Conservation (phyloP, 768 basidiomycete genomes). For the Serendipita sp. region DNA sequence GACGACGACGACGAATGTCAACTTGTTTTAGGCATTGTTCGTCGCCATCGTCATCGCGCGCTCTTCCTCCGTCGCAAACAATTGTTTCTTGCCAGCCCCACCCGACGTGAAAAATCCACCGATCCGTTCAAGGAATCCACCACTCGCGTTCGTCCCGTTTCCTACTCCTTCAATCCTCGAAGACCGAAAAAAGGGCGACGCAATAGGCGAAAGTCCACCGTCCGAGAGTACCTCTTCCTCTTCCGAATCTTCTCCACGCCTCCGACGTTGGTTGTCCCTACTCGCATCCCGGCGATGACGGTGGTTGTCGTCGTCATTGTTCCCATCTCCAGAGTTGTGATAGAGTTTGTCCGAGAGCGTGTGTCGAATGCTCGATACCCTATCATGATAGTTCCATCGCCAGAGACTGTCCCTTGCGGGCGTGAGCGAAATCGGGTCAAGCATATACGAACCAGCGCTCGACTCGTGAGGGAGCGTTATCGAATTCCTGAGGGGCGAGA, state of each 20-base stretch:
- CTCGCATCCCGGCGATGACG: neutral
- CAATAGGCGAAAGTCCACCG: neutral
- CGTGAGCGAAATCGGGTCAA: no score
- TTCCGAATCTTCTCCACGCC: neutral
- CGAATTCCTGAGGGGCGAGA: neutral
- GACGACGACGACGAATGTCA: no score
- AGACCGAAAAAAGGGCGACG: neutral
- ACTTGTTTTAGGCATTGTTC: no score
- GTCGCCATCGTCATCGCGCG: no score
- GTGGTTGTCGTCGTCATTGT: neutral
- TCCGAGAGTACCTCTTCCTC: slow-evolving; percentile 1
- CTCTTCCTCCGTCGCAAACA: neutral
- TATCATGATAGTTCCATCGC: slow-evolving; percentile 2
- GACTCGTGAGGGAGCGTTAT: neutral
- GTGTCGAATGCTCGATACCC: slow-evolving; percentile 2
- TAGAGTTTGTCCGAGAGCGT: slow-evolving; percentile 3
- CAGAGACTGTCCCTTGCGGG: neutral
- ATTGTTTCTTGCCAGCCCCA: slow-evolving; percentile 2
- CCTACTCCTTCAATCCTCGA: neutral
- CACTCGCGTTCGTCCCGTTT: neutral
- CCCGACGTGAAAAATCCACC: neutral
- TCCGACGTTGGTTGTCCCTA: neutral
- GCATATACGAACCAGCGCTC: no score
- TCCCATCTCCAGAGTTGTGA: neutral
- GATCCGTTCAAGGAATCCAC: neutral